Evolutionary conservation across 371 early-diverging fungal genomes (phyloP), one percentile per base, ranked within the genome.

Genomic region (Capillidium heterosporum): DNA sequence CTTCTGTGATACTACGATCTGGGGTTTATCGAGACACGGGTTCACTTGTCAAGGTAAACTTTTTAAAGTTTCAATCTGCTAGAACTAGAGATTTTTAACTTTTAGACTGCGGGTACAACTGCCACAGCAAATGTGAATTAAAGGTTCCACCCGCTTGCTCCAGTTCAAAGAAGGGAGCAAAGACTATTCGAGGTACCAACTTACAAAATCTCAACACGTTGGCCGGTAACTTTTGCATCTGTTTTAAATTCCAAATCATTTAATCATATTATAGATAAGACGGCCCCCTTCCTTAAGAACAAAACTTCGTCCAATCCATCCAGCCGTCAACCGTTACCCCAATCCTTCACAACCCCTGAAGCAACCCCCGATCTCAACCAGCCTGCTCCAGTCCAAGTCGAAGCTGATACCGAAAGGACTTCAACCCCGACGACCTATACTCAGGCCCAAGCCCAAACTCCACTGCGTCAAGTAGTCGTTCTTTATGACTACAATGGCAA

Each of bases 121-220:
- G 88, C 60, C 89, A 89, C 60, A 72, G 82, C 2, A 86, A 83
- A 57, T 89, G 89, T 63, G 86, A 87, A 65, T 79, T 89, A 75
- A 89, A 87, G 59, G 86, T 86, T 0, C 76, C 85, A 5, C 82
- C 82, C 1, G 77, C 73, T 55, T 89, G 89, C 57, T 71, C 82
- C 15, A 71, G 73, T 24, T 61, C 71, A 23, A 80, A 79, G 24
- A 77, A 81, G 1, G 71, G 67, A 0, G 65, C 73, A 26, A 76
- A 77, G 44, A 65, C 78, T 23, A 73, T 72, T 32, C 64, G 76
- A 17, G 31, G 57, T 56, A 5, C 60, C 53, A 27, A 48, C 63
- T 35, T 35, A 35, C 35, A 35, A n/a, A 53, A 60, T 19, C 46
- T 60, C 10, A 53, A 52, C 7, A 48, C 61, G 1, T 41, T 57